phyloP scores from a whole-genome alignment of 306 rosid genomes.

The Biancaea sappan region DNA sequence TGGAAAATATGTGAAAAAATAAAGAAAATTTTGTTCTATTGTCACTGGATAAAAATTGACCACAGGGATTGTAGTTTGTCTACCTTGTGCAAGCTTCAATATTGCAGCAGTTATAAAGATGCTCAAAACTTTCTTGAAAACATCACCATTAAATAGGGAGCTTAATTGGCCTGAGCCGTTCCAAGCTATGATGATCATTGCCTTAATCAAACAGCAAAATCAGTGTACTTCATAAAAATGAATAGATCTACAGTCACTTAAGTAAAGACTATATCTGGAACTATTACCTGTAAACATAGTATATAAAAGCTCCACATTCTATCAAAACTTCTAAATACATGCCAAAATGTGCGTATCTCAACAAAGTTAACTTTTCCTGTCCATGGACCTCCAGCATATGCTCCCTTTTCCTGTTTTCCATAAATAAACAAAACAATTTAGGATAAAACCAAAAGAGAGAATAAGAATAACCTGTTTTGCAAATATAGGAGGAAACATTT shows the following conservation, averaged over 20 bases:
- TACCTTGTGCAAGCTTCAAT: conserved; percentile 95
- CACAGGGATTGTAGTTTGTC: no score
- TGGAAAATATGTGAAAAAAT: neutral
- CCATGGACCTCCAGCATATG: conserved; percentile 49
- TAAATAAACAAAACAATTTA: conserved; percentile 25
- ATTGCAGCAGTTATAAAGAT: conserved; percentile 94
- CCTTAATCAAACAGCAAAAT: conserved; percentile 54
- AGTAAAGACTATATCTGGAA: conserved; percentile 20
- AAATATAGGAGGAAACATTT: conserved; percentile 18
- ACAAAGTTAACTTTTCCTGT: conserved; percentile 86
- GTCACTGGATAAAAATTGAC: no score
- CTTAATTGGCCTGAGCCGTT: conserved; percentile 69
- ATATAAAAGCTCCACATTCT: conserved; percentile 98
- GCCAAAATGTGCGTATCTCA: conserved; percentile 93
- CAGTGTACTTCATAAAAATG: conserved; percentile 31
- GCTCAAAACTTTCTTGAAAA: conserved; percentile 90
- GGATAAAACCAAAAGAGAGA: conserved; percentile 10
- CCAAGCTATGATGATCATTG: conserved; percentile 95
- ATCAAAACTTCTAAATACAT: conserved; percentile 91
- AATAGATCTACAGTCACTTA: conserved; percentile 25
- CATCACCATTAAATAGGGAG: conserved; percentile 63
- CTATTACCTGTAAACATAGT: conserved; percentile 78
- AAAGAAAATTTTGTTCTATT: neutral
- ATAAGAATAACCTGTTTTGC: neutral
- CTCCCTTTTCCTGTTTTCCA: conserved; percentile 55